Percentiles rank a stretch among this genome's conserved stretches.
Conservation (phyloP, 768 basidiomycete genomes). For the Suillus bovinus region DNA sequence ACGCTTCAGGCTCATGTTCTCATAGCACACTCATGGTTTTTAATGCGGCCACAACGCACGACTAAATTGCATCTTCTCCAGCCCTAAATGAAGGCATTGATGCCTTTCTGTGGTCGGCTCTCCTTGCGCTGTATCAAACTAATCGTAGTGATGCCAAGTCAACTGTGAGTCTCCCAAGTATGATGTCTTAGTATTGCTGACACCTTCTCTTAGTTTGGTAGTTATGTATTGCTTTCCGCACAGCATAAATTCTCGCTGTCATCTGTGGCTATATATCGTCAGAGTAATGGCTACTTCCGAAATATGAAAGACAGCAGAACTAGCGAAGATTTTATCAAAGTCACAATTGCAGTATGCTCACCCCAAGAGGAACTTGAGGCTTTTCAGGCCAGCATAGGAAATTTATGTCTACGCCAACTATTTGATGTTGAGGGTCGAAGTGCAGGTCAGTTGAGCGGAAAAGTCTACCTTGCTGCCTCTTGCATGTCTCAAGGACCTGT, state of each 20-base stretch:
- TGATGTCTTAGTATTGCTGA: background rate
- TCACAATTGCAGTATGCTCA: conserved; percentile 64
- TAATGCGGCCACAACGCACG: conserved; percentile 76
- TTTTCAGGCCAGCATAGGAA: conserved; percentile 42
- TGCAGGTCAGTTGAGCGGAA: conserved; percentile 48
- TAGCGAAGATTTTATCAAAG: too few relatives aligned
- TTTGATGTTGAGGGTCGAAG: conserved; percentile 21
- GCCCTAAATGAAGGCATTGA: conserved; percentile 65
- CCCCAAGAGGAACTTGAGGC: conserved; percentile 56
- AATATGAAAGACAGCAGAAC: conserved; percentile 36
- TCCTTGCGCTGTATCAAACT: conserved; percentile 57
- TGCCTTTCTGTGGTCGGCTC: conserved; percentile 62
- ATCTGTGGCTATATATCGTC: conserved; percentile 54
- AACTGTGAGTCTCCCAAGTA: conserved; percentile 43
- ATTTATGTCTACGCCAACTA: conserved; percentile 35
- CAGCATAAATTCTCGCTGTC: conserved; percentile 64
- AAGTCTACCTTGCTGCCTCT: conserved; percentile 55
- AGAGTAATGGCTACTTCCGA: conserved; percentile 48
- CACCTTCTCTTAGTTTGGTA: conserved; percentile 53
- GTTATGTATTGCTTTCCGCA: conserved; percentile 69
- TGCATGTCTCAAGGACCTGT: conserved; percentile 36
- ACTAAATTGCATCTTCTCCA: conserved; percentile 66
- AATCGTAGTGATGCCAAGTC: conserved; percentile 46
- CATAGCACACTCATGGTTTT: conserved; percentile 81
- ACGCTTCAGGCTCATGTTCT: conserved; percentile 33